Evolutionary conservation across 768 basidiomycete genomes (phyloP), one percentile per base, ranked within the genome.

Genomic region (Xanthoconium stramineum): DNA sequence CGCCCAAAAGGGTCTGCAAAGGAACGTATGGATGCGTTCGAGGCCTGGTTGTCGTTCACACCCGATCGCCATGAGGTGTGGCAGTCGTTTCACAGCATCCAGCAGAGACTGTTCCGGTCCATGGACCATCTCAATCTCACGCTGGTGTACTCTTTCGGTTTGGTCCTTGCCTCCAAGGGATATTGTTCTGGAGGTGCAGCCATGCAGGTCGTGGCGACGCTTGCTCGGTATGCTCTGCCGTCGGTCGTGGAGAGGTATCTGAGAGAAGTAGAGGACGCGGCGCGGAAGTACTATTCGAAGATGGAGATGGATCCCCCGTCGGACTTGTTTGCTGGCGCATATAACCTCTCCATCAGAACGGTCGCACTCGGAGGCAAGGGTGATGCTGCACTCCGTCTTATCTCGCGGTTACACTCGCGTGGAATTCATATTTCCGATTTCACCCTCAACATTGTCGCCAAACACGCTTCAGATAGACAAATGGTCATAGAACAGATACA

Each of bases 161-260:
- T 75, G 43, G 66, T 75, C 5, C 71, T 74, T n/a, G 77, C 78
- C 4, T 67, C 71, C 17, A 83, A 81, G 60, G 84, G 84, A 0
- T 79, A 78, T 53, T 48, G 49, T 42, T 40, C 47, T 49, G 62
- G 53, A 28, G n/a, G 40, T 5, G 59, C 58, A 13, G 58, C 60
- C 6, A 56, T 47, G 50, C 71, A 65, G 8, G 64, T 68, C 48
- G 55, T 82, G 33, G 71, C 75, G 2, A 66, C 69, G 5, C 65
- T 87, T 19, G 69, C 79, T 38, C 78, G 78, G 20, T 80, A 76
- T 65, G 73, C 78, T 3, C 54, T 66, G 6, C 69, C 72, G 5
- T 58, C 69, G 2, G 61, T 72, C 42, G 69, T 72, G 54, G 56
- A 65, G 44, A 57, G 56, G 7, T 84, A 83, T 61, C 55, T 87